Base-by-base conservation (phyloP, 257 asterid species). In the Solanum pimpinellifolium region DNA sequence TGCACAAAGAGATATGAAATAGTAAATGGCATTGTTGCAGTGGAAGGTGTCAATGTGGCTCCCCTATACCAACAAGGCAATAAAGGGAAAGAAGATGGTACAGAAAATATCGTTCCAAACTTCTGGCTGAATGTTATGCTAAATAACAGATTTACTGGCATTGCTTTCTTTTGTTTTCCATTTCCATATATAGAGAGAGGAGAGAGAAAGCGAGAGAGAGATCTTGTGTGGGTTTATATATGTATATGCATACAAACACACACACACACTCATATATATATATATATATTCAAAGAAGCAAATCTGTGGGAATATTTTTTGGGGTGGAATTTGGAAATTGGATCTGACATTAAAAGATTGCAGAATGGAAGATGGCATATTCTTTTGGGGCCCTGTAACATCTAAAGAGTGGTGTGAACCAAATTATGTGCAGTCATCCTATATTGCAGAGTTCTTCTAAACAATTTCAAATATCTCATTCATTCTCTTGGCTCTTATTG, bases 391-490 rank as follows among this genome's bases (percentile, higher is more conserved):
- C 29, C 98, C 99, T 52, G 98, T 96, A 77, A 96, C 99, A 66
- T 94, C 99, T 72, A 97, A 93, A 62, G 99, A 96, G 91, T 96
- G 99, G 99, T 96, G 99, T 90, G 99, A 96, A 93, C 92, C 92
- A 83, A 96, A 96, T 89, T 96, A 96, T 91, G 94, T 91, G 82
- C 90, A 94, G 95, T 94, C 99, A 14, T 93, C 98, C 89, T 96
- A 94, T 83, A 89, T 96, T 78, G 99, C 99, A 0, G 99, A 96
- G 81, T 94, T 95, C 89, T 96, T 92, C 93, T 95, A 96, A 93
- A 96, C 99, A 21, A 33, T 96, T 87, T 96, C 98, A 21, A 96
- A 92, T 91, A 23, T 91, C 74, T 98, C 98, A 5, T 90, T 98
- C 94, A 89, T 96, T 90, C 76, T 96, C 75, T 90, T 96, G 91